Percentiles rank a stretch among this genome's conserved stretches.
Evolutionary conservation across 2,329 filamentous ascomycete species (phyloP).

Genomic region (Xylaria polymorpha): DNA sequence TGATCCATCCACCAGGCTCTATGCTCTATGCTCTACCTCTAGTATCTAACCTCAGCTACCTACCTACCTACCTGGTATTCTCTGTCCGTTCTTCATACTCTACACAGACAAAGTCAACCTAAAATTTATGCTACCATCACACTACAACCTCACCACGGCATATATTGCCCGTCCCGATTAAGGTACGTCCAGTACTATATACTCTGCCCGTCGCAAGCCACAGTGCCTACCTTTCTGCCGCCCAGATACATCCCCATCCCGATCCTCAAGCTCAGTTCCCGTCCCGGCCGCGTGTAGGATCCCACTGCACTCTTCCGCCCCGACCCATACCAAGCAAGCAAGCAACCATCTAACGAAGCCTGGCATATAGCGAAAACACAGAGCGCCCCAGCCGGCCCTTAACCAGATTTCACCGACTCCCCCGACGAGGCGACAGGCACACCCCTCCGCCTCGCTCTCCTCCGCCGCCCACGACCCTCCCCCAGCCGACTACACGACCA

Average conservation of each 20-base stretch:
- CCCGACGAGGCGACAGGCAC: background rate
- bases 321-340: background rate
- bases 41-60: background rate
- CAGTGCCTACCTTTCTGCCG: background rate
- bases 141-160: background rate
- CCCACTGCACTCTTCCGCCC: background rate
- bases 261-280: background rate
- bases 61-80: background rate
- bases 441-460: background rate
- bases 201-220: background rate
- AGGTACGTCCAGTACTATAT: background rate
- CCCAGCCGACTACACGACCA: constrained; percentile 1
- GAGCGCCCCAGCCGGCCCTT: background rate
- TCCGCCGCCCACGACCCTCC: background rate
- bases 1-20: constrained; percentile 8
- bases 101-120: constrained; percentile 1
- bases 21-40: background rate
- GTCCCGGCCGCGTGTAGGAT: background rate
- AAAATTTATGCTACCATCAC: constrained; percentile 13
- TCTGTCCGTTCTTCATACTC: background rate
- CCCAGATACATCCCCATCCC: background rate
- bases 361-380: background rate
- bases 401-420: background rate
- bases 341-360: background rate
- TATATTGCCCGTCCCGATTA: constrained; percentile 14